Evolutionary conservation across 1,139 yeast species (phyloP).

Genomic region (Torulaspora globosa): DNA sequence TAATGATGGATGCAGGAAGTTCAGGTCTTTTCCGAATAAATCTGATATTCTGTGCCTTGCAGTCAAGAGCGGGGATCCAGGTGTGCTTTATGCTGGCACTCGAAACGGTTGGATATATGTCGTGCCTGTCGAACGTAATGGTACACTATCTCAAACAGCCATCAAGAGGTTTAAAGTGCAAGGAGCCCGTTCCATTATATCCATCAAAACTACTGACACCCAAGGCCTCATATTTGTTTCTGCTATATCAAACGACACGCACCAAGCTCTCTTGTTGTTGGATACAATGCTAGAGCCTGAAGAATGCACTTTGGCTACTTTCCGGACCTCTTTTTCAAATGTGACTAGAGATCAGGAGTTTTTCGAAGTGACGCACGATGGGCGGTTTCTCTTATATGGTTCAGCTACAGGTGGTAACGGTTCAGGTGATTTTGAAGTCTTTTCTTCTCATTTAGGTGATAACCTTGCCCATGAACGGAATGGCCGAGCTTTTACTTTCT

Average conservation of each 20-base stretch:
- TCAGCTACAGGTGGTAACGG: constrained; percentile 12
- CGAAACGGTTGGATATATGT: constrained; percentile 15
- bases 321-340: constrained; percentile 23
- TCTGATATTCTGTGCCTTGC: constrained; percentile 16
- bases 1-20: neutral
- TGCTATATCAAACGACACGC: constrained; percentile 9
- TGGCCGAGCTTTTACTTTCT: neutral
- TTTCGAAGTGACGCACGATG: constrained; percentile 19
- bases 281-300: constrained; percentile 10
- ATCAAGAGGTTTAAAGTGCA: constrained; percentile 2
- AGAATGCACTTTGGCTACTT: constrained; percentile 5
- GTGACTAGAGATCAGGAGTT: constrained; percentile 23
- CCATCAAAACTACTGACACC: constrained; percentile 6
- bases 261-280: constrained; percentile 12
- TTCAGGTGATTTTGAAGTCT: constrained; percentile 25
- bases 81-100: constrained; percentile 14
- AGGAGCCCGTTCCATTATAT: constrained; percentile 9
- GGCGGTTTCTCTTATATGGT: constrained; percentile 27
- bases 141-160: neutral
- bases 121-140: constrained; percentile 5
- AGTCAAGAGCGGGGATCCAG: neutral
- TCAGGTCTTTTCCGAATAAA: constrained; percentile 1
- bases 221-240: constrained; percentile 13
- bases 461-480: constrained; percentile 11
- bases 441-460: constrained; percentile 15